Percentiles rank a stretch among this genome's conserved stretches.
These are phyloP conservation scores for Solanum hybrid DNA, from an alignment of 305 asterid genomes.

Conservation along the genomic window DNA sequence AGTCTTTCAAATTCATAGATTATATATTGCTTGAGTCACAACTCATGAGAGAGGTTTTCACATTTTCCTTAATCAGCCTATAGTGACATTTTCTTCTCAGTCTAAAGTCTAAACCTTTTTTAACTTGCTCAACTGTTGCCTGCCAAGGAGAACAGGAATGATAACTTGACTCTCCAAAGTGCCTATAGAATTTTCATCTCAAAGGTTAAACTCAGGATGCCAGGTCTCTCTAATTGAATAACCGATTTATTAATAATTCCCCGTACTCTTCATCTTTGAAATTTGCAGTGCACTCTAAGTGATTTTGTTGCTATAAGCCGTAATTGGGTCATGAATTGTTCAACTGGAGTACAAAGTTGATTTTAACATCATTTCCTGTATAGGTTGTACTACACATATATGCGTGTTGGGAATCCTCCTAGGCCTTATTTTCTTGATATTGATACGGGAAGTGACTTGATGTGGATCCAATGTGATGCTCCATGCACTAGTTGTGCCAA, in stretches of 20 bases:
- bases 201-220: background rate
- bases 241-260: background rate
- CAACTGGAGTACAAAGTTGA: background rate
- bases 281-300: background rate
- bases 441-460: slow-evolving; percentile 77
- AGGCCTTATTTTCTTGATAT: slow-evolving; percentile 66
- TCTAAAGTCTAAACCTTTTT: background rate
- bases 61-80: background rate
- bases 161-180: background rate
- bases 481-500: slow-evolving; percentile 78
- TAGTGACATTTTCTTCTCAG: background rate
- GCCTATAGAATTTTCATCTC: background rate
- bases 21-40: background rate
- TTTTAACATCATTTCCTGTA: background rate
- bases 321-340: background rate
- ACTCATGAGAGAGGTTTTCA: background rate
- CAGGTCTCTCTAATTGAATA: background rate
- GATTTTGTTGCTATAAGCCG: background rate
- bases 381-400: slow-evolving; percentile 55
- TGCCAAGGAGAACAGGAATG: background rate
- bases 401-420: slow-evolving; percentile 69
- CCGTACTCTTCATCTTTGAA: background rate
- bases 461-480: slow-evolving; percentile 88
- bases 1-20: background rate
- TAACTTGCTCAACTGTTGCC: background rate